Evolutionary conservation across 129 eudicot genomes (phyloP).

Genomic region (Escallonia herrerae): DNA sequence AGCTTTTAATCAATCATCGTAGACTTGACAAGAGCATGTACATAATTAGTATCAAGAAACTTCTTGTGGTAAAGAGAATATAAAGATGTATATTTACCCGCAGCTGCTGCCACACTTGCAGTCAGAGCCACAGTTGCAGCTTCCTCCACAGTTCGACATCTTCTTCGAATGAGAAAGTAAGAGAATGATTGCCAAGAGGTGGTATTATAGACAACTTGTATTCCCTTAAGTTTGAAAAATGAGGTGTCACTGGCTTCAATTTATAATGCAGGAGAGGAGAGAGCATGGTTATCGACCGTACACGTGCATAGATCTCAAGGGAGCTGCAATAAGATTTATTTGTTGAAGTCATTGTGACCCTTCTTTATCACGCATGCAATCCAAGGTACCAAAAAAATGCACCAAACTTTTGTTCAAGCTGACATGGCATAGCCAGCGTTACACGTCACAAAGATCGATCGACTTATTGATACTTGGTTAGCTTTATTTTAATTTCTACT

Average conservation of each 20-base stretch:
- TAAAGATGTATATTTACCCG: background rate
- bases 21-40: too few relatives aligned
- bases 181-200: background rate
- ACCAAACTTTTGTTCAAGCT: background rate
- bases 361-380: background rate
- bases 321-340: background rate
- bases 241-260: background rate
- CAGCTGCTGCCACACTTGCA: slow-evolving; percentile 29
- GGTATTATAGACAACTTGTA: background rate
- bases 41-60: background rate
- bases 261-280: slow-evolving; percentile 19
- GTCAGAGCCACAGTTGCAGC: slow-evolving; percentile 62
- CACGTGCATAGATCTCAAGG: slow-evolving; percentile 6
- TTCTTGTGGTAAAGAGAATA: background rate
- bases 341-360: background rate
- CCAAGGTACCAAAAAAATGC: background rate
- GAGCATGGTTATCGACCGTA: slow-evolving; percentile 1
- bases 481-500: background rate
- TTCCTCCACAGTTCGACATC: slow-evolving; percentile 52
- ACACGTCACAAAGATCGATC: too few relatives aligned
- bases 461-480: background rate
- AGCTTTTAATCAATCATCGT: background rate
- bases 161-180: background rate
- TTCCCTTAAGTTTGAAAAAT: background rate
- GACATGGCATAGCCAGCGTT: background rate